Base-by-base conservation (phyloP, 2,329 filamentous ascomycete species). In the Alternaria novae-zelandiae region DNA sequence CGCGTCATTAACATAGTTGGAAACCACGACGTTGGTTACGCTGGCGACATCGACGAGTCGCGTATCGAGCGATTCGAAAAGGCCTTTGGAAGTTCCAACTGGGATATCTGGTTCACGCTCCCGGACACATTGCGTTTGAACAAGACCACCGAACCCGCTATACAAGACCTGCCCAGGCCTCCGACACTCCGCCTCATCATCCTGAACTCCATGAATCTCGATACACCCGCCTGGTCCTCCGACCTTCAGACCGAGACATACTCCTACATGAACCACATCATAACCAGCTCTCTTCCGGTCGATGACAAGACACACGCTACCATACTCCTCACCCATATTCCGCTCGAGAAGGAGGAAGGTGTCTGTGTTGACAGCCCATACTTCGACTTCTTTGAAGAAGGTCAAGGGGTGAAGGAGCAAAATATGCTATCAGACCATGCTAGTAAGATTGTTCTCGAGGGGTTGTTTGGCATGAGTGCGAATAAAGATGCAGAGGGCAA, bases 21-120 rank as follows among this genome's bases (percentile, higher is more conserved):
- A 2, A 99, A 99, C 75, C 96, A 99, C 77, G 96, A 99, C 79
- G 90, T 99, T 74, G 96, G 96, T 32, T 99, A 99, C 78, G 93
- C 94, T 0, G 96, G 96, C 4, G 96, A 99, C 79, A 86, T 98
- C 65, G 93, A 91, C 44, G 82, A 86, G n/a, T 85, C 88, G 65
- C 88, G 94, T 4, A 84, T 97, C 58, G 84, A 88, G 26, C 88
- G 96, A 2, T 99, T 98, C 76, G 94, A 97, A 81, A 85, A 86
- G 21, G 87, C 87, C 2, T 99, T 97, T 82, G 96, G 96, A 60
- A 92, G 89, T 68, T 89, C 92, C 17, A 97, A 98, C 78, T 99
- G 97, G 86, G 94, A 97, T 75, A 86, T 97, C 11, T 88, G 90
- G 32, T 89, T 98, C 61, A 74, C 68, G 81, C 61, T 80, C 61